Evolutionary conservation across 768 basidiomycete genomes (phyloP).

Genomic region (Mycena pura): DNA sequence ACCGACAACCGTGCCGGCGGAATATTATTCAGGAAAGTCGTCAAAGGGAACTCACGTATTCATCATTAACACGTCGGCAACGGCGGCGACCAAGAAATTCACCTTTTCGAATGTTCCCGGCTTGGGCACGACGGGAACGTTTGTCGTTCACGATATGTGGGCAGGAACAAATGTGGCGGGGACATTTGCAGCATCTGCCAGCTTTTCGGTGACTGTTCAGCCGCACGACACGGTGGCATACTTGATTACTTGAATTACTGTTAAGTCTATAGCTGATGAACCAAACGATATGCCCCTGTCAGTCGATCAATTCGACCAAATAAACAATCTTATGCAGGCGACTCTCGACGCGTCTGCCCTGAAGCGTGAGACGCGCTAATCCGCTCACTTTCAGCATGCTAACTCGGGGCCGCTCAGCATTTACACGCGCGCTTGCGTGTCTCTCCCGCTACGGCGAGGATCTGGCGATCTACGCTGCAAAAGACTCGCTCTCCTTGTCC

Average conservation of each 20-base stretch:
- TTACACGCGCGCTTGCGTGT: slow-evolving; percentile 77
- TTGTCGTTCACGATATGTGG: slow-evolving; percentile 64
- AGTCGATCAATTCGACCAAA: too few species aligned
- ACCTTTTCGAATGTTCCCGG: slow-evolving; percentile 55
- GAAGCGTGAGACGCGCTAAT: slow-evolving; percentile 46
- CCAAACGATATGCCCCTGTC: too few species aligned
- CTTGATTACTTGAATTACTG: slow-evolving; percentile 38
- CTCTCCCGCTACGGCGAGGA: slow-evolving; percentile 87
- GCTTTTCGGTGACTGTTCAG: slow-evolving; percentile 48
- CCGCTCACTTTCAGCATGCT: slow-evolving; percentile 19
- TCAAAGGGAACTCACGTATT: slow-evolving; percentile 60
- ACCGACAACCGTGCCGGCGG: slow-evolving; percentile 52
- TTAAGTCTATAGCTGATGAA: not conserved
- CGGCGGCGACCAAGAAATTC: slow-evolving; percentile 51
- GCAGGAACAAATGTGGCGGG: slow-evolving; percentile 48
- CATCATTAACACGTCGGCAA: slow-evolving; percentile 54
- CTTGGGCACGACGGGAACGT: slow-evolving; percentile 43
- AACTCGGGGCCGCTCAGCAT: slow-evolving; percentile 55
- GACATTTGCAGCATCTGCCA: slow-evolving; percentile 41
- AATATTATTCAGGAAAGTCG: slow-evolving; percentile 59
- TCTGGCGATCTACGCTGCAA: slow-evolving; percentile 68
- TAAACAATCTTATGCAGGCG: slow-evolving; percentile 65
- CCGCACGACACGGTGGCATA: slow-evolving; percentile 62
- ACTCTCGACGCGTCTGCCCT: slow-evolving; percentile 65
- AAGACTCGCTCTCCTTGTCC: slow-evolving; percentile 67